Evolutionary conservation across 495 filamentous ascomycete genomes (phyloP), one percentile per base, ranked within the genome.

Genomic region (Glonium stellatum): DNA sequence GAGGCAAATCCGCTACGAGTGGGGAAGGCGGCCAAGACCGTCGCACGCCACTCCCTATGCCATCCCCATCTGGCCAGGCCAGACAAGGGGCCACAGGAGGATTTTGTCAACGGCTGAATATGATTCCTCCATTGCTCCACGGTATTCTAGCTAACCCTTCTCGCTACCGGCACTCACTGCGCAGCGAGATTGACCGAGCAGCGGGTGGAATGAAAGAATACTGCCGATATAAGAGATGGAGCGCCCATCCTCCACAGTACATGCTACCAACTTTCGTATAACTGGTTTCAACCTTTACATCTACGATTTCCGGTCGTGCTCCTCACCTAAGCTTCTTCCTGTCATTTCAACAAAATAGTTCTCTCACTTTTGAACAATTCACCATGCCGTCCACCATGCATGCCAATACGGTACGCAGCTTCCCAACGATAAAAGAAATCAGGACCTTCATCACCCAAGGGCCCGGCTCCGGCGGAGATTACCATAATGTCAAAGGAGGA

Each of bases 401-500:
- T 18, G 55, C 60, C 36, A 49, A 36, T 19, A n/a, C 58, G n/a
- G 56, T 27, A 10, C 65, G 65, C 34, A 35, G 41, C 27, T 87
- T 88, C 66, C 86, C 85, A 49, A 83, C 77, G 23, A 95, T 96
- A 73, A 90, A 90, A 72, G 81, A 82, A 67, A 76, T 96, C 59
- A 78, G 86, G 63, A 92, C 88, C 53, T 92, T 85, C 75, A 78
- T 95, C 66, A 87, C 90, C 58, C 82, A 88, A 61, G 91, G 91
- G 59, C 87, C 93, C 1, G 91, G 91, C 55, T 90, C 89, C 51
- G 87, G 87, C 70, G 91, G 91, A 60, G 91, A 96, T 69, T 96
- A 96, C 68, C 91, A 96, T 79, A 96, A 96, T 82, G 91, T 95
- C 64, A 83, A 89, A 69, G 88, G 88, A 21, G 90, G 91, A 23